A percentile compares a stretch with the other conserved stretches of the same genome.
phyloP scores from a whole-genome alignment of 495 filamentous ascomycete genomes.

The Xylaria castorea region DNA sequence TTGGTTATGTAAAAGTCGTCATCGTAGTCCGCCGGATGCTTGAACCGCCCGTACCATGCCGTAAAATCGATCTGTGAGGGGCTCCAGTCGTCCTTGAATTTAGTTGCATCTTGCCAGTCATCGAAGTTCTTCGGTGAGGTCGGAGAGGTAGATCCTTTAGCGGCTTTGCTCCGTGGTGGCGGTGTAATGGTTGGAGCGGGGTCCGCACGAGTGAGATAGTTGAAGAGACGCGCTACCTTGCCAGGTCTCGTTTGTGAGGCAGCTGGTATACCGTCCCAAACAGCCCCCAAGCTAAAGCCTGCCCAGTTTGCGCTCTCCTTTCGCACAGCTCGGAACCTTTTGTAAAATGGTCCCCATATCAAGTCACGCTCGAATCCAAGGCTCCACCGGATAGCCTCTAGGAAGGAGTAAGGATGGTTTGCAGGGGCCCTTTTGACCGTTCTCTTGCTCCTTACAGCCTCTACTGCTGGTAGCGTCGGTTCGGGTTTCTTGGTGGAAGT shows the following conservation, averaged over 20 bases:
- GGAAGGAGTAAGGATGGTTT: conserved; percentile 18
- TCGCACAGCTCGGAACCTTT: conserved; percentile 28
- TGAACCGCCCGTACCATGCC: conserved; percentile 14
- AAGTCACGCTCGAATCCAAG: conserved; percentile 25
- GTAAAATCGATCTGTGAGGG: conserved; percentile 36
- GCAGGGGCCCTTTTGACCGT: not conserved
- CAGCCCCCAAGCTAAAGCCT: conserved; percentile 18
- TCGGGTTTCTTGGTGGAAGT: not conserved
- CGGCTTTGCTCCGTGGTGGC: not conserved
- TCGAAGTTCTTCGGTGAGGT: not conserved
- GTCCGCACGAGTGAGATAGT: not conserved
- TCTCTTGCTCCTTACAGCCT: not conserved
- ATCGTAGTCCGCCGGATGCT: conserved; percentile 35
- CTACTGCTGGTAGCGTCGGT: conserved; percentile 15
- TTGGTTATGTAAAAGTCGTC: conserved; percentile 34
- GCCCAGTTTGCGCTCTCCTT: conserved; percentile 17
- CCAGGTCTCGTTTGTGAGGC: conserved; percentile 26
- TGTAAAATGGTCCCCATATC: conserved; percentile 35
- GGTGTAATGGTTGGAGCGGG: conserved; percentile 11
- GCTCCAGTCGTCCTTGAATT: conserved; percentile 22
- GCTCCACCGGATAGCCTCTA: conserved; percentile 19
- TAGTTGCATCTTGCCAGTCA: not conserved
- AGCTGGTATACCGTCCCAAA: conserved; percentile 30
- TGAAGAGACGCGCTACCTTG: not conserved
- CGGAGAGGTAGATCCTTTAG: not conserved